Evolutionary conservation across 495 filamentous ascomycete species (phyloP), one percentile per base, ranked within the genome.

Genomic region (Xylaria scruposa): DNA sequence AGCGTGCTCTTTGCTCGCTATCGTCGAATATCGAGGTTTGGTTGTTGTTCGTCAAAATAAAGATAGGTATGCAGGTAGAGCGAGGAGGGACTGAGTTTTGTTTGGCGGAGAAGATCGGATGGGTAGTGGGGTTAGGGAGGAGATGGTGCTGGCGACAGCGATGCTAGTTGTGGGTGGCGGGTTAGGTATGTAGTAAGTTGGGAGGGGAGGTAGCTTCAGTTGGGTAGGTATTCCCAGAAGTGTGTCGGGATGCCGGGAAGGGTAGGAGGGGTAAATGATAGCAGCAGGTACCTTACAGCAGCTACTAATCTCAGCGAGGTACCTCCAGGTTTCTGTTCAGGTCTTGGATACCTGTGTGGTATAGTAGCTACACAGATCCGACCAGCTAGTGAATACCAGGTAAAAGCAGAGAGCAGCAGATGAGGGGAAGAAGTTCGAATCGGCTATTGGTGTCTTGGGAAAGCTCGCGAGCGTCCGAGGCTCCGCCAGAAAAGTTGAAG

Each of bases 221-320:
- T 21, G 31, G 51, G 53, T 69, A 36, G 24, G 61, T n/a, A 46
- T n/a, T 36, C 54, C 62, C 66, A 58, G 54, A 47, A 38, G 51
- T 17, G 62, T 53, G 40, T 67, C 62, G 70, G 61, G 36, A 66
- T 71, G 49, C 69, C 61, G 61, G 69, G 61, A 56, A 47, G 70
- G 70, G 70, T 71, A 71, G 70, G 70, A 67, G 70, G 70, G 59
- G 59, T 63, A 64, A 53, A 42, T 19, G 54, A 42, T 67, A 33
- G 8, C 10, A 38, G 36, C 36, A 31, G 38, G 38, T 42, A 42
- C 38, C 24, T n/a, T 46, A 46, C 15, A 47, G 44, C 5, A 59
- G 44, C 9, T 61, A 42, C 38, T 13, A 2, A 42, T 13, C 38
- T 42, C 38, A 40, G 38, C 9, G 38, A 62, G 51, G 67, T 60